Percentiles rank a stretch among this genome's conserved stretches.
Conservation (phyloP, 768 basidiomycete species). For the Podaxis sp. region DNA sequence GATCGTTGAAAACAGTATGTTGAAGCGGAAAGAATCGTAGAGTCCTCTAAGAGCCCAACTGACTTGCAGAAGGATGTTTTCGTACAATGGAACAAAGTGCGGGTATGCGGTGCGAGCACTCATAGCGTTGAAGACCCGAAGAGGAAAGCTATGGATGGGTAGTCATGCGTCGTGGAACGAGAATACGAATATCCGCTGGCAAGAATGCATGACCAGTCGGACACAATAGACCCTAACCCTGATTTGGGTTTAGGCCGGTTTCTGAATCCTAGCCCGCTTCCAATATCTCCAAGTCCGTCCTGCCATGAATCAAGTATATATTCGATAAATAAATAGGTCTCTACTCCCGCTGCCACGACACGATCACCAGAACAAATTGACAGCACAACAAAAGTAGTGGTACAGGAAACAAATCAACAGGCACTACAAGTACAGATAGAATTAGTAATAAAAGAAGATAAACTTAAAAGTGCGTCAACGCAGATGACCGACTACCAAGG, state of each 20-base stretch:
- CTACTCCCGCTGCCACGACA: neutral
- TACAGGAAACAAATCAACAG: conserved; percentile 20
- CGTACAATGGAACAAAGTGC: conserved; percentile 60
- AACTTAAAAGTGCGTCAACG: conserved; percentile 11
- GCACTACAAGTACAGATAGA: conserved; percentile 13
- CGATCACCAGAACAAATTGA: conserved; percentile 1
- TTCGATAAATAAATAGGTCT: neutral
- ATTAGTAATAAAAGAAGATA: neutral
- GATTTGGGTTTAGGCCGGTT: conserved; percentile 26
- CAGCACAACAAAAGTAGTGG: conserved; percentile 16
- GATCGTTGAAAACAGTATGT: conserved; percentile 56
- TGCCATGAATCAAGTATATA: neutral
- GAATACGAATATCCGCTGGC: conserved; percentile 11
- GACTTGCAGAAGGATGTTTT: conserved; percentile 60
- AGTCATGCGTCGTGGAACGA: conserved; percentile 1
- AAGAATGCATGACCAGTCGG: neutral
- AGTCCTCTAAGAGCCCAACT: conserved; percentile 61
- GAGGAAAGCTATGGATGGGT: neutral
- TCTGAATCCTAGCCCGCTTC: too few species aligned
- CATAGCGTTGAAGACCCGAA: neutral
- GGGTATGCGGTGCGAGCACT: conserved; percentile 61
- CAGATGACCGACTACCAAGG: conserved; percentile 7
- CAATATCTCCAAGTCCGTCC: neutral
- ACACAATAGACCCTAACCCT: conserved; percentile 34
- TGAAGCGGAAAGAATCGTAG: conserved; percentile 74